These are phyloP conservation scores for Leccinum subrobustum DNA, from an alignment of 1,284 basidiomycete species.

Conservation along the genomic window DNA sequence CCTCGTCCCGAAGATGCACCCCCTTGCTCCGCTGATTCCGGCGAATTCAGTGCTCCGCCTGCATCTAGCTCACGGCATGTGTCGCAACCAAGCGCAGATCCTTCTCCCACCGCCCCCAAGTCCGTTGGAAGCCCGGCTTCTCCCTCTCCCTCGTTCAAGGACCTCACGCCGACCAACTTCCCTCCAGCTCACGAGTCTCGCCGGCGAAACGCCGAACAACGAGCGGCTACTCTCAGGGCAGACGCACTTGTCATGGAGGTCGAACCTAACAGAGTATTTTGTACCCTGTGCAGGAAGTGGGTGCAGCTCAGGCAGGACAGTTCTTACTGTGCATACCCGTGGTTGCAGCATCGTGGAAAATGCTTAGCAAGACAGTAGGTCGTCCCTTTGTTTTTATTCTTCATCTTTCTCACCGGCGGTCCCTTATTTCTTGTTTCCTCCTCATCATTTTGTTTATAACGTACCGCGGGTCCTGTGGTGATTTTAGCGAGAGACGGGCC, in stretches of 20 bases:
- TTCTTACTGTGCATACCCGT: conserved; percentile 74
- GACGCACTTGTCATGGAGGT: conserved; percentile 64
- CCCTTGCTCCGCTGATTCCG: conserved; percentile 11
- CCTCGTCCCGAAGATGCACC: conserved; percentile 12
- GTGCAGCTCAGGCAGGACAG: conserved; percentile 72
- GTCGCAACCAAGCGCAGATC: conserved; percentile 15
- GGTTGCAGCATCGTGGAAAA: conserved; percentile 72
- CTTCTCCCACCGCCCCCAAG: conserved; percentile 10
- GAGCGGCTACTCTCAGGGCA: conserved; percentile 61
- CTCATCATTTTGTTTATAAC: conserved; percentile 8
- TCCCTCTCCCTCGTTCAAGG: conserved; percentile 45
- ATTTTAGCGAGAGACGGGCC: conserved; percentile 46
- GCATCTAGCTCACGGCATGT: conserved; percentile 8
- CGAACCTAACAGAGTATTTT: conserved; percentile 74
- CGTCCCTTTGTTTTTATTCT: conserved; percentile 2
- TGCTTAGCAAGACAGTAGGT: conserved; percentile 67
- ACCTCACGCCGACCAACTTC: conserved; percentile 50
- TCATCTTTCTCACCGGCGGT: conserved; percentile 10
- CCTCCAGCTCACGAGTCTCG: conserved; percentile 59
- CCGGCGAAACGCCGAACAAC: conserved; percentile 70
- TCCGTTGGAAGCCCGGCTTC: conserved; percentile 26
- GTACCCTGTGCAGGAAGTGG: conserved; percentile 72
- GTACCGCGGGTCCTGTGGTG: background rate
- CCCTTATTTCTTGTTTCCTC: conserved; percentile 5
- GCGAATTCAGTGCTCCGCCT: conserved; percentile 10